phyloP scores from a whole-genome alignment of 352 stramenopile species.

The Thraustochytrium sp. region DNA sequence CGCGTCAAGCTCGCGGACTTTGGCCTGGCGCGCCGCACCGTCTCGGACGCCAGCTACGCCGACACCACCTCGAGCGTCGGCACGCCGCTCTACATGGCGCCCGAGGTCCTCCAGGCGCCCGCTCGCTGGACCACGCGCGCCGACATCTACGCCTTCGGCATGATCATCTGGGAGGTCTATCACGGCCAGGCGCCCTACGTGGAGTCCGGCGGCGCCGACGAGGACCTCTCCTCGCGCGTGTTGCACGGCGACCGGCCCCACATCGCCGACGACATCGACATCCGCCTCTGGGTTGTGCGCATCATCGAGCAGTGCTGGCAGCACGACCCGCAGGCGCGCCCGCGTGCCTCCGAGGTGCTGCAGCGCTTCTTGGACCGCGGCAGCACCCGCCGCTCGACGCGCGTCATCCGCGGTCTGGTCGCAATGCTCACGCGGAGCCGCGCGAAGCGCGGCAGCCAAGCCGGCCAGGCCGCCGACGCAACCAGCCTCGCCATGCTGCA shows the following conservation, averaged over 20 bases:
- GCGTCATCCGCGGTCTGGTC: not conserved
- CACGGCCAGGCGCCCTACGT: not conserved
- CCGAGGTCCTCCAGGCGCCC: conserved; percentile 55
- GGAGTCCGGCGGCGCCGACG: not conserved
- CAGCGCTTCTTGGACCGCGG: not conserved
- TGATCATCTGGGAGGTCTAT: conserved; percentile 14
- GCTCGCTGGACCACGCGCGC: conserved; percentile 1
- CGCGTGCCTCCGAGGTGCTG: not conserved
- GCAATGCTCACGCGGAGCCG: not conserved
- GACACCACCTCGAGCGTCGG: conserved; percentile 62
- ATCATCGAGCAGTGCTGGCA: not conserved
- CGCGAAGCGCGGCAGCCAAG: too few relatives aligned
- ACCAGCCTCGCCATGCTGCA: too few relatives aligned
- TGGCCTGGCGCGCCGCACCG: conserved; percentile 51
- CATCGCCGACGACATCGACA: not conserved
- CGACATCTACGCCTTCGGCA: conserved; percentile 7
- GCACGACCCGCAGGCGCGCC: not conserved
- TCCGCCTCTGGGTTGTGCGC: not conserved
- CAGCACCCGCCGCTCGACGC: not conserved
- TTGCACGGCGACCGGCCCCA: not conserved
- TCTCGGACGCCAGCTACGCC: conserved; percentile 60
- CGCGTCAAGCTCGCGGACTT: conserved; percentile 70
- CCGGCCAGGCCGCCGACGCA: too few relatives aligned
- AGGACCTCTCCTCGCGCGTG: not conserved
- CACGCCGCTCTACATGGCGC: conserved; percentile 86